Evolutionary conservation across 305 asterid genomes (phyloP).

Genomic region (Solanum aculeatissimum): DNA sequence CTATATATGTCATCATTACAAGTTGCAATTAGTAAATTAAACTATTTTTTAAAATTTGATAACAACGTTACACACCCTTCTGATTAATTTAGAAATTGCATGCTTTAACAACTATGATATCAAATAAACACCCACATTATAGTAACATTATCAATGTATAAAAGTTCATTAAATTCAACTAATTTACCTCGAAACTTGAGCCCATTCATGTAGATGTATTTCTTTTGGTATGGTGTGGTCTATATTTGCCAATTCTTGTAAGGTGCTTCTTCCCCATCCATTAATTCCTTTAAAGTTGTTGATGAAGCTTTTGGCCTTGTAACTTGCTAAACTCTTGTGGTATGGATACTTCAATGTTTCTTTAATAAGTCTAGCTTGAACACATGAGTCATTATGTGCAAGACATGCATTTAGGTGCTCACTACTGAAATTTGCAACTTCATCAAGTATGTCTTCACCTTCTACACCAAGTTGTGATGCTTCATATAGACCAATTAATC

Average conservation of each 20-base stretch:
- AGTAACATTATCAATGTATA: no score
- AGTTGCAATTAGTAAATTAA: background rate
- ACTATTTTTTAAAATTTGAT: no score
- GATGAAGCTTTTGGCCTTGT: background rate
- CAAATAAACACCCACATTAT: no score
- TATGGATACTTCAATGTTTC: constrained; percentile 13
- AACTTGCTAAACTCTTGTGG: constrained; percentile 9
- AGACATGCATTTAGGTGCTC: constrained; percentile 6
- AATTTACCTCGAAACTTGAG: constrained; percentile 20
- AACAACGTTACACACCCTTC: no score
- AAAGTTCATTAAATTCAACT: background rate
- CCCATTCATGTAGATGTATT: constrained; percentile 10
- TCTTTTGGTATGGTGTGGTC: constrained; percentile 5
- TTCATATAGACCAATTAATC: constrained; percentile 28
- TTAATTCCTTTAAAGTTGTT: background rate
- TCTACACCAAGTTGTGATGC: constrained; percentile 31
- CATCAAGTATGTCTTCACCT: no score
- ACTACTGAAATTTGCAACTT: constrained; percentile 14
- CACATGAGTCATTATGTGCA: background rate
- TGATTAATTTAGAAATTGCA: no score
- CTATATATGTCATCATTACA: background rate
- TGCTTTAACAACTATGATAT: no score
- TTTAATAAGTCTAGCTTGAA: background rate
- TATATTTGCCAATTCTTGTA: constrained; percentile 9
- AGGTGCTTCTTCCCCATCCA: background rate